Conservation (phyloP, 148 eudicot genomes). For the Heliosperma pusillum region DNA sequence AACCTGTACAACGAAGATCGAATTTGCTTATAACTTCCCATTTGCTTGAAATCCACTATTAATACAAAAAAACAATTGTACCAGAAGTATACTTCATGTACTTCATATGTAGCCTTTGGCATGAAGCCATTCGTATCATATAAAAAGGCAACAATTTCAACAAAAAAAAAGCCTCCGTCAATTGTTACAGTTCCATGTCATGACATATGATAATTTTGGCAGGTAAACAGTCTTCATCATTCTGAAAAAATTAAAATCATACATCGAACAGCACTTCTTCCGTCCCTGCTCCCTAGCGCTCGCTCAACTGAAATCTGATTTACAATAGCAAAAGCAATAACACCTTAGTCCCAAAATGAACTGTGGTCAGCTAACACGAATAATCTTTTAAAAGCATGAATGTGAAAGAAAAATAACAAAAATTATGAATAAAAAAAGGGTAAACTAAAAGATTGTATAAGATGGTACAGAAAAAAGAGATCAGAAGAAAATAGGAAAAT, state of each 20-base stretch:
- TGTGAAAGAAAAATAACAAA: no score
- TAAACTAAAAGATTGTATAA: neutral
- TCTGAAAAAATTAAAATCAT: neutral
- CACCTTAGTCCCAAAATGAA: neutral
- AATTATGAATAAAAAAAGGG: neutral
- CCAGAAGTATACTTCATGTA: neutral
- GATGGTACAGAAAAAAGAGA: no score
- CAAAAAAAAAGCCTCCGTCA: neutral
- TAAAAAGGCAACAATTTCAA: neutral
- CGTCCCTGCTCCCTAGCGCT: neutral
- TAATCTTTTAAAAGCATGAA: neutral
- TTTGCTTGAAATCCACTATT: neutral
- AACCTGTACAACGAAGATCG: neutral
- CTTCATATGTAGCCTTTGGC: neutral
- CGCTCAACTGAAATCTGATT: neutral
- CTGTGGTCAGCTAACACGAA: neutral
- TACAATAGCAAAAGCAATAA: neutral
- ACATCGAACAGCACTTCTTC: neutral
- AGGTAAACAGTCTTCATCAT: neutral
- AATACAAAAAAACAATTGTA: neutral
- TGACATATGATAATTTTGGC: neutral
- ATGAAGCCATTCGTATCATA: neutral
- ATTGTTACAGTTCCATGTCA: neutral
- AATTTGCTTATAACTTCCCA: no score
- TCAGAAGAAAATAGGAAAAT: no score